A percentile compares a stretch with the other conserved stretches of the same genome.
Conservation (phyloP, 805 yeast genomes). For the Metschnikowia colocasiae region DNA sequence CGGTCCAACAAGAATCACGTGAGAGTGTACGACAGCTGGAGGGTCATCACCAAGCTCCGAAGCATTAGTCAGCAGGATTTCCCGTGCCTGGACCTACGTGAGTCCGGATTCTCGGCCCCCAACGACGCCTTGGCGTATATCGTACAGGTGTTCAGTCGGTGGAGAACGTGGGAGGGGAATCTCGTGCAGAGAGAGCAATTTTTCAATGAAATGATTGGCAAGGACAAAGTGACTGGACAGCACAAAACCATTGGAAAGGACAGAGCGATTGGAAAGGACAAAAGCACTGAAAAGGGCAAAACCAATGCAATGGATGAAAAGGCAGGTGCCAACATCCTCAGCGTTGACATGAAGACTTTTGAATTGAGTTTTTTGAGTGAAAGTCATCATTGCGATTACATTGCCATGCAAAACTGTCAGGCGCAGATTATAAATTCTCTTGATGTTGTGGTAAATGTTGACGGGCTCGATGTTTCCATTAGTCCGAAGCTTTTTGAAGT, state of each 20-base stretch:
- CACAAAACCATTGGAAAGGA: too few relatives aligned
- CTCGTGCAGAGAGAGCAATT: conserved; percentile 56
- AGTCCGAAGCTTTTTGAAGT: conserved; percentile 4
- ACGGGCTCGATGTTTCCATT: conserved; percentile 8
- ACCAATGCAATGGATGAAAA: too few relatives aligned
- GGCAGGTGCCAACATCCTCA: background rate
- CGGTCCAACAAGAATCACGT: conserved; percentile 71
- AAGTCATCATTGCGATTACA: background rate
- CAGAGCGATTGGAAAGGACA: too few relatives aligned
- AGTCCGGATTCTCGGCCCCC: conserved; percentile 38
- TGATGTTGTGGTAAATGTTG: conserved; percentile 8
- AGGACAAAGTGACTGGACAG: background rate
- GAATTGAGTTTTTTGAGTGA: conserved; percentile 4
- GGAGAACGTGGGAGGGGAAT: conserved; percentile 92
- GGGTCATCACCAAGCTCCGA: conserved; percentile 70
- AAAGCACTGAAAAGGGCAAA: too few relatives aligned
- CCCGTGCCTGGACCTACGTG: conserved; percentile 45
- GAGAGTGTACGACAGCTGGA: conserved; percentile 84
- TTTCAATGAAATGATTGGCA: conserved; percentile 31
- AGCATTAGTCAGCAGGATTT: conserved; percentile 57
- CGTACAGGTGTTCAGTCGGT: conserved; percentile 56
- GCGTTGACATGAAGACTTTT: background rate
- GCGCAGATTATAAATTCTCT: background rate
- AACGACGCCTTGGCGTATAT: conserved; percentile 52
- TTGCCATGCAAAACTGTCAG: conserved; percentile 1